Evolutionary conservation across 345 rosid species (phyloP).

Genomic region (Eucalyptus guilfoylei): DNA sequence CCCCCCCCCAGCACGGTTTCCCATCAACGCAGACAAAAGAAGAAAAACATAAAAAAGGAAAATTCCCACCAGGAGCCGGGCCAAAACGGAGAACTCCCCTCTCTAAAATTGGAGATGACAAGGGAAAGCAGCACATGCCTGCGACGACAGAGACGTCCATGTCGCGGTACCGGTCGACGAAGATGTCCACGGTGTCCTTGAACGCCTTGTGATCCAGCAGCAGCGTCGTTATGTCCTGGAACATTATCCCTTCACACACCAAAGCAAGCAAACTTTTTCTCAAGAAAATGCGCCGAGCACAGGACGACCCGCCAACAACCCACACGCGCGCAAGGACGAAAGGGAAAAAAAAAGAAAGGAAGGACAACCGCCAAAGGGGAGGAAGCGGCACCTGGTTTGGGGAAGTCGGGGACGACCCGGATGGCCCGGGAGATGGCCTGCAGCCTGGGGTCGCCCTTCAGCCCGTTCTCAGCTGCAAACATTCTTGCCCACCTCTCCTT

Average conservation of each 20-base stretch:
- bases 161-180: constrained; percentile 86
- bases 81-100: neutral
- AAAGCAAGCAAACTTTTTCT: neutral
- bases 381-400: constrained; percentile 39
- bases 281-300: neutral
- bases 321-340: too few species aligned
- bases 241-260: constrained; percentile 64
- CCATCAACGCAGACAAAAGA: neutral
- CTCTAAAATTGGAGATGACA: neutral
- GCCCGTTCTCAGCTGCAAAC: constrained; percentile 76
- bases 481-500: constrained; percentile 3
- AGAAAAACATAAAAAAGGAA: neutral
- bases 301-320: neutral
- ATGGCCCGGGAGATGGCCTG: constrained; percentile 55
- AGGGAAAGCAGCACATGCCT: constrained; percentile 28
- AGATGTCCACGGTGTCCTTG: constrained; percentile 77
- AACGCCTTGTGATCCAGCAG: constrained; percentile 84
- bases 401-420: constrained; percentile 68
- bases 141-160: constrained; percentile 90
- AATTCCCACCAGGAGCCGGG: neutral
- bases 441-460: constrained; percentile 62
- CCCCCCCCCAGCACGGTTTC: neutral
- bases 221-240: constrained; percentile 92
- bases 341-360: accelerated
- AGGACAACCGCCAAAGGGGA: neutral